Base-by-base conservation (phyloP, 2,329 filamentous ascomycete genomes). In the Cordyceps pruinosa region DNA sequence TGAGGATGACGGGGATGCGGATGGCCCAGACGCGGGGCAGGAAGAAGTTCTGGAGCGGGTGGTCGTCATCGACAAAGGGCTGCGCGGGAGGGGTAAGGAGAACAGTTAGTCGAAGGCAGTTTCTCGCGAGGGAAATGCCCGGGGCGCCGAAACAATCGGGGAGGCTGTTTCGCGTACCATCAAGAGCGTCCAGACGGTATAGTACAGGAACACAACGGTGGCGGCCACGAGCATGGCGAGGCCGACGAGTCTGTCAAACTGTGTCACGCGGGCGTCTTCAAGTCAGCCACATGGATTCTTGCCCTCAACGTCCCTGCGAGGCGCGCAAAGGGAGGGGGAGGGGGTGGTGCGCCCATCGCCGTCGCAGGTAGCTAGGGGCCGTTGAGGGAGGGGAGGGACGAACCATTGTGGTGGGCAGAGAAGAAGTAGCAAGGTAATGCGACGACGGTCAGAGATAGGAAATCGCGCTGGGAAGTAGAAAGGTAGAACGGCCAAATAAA, bases 21-120 rank as follows among this genome's bases (percentile, higher is more conserved):
- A 99, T 96, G 60, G 94, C 94, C 94, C 94, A 99, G 71, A 96
- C 92, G 72, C 94, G 92, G 47, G 93, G 93, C 61, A 90, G 94
- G 78, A 99, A 99, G 77, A 97, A 82, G 72, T 88, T 88, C 72
- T 99, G 94, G 59, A 97, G 87, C 58, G 90, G 87, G 74, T 99
- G 94, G 71, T 90, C 90, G 58, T 88, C 84, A 74, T 99, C 94
- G 74, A 99, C 94, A 73, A 99, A 99, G 71, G 94, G 94, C 94
- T 99, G 65, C n/a, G 46, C 25, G 49, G 6, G 49, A 6, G 42
- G n/a, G 9, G 60, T 64, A 7, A 50, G 46, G 5, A n/a, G 48
- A 19, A n/a, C n/a, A 21, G 5, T 23, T 10, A 32, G 30, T 5
- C 25, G 5, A 5, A 26, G 21, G 21, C 8, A n/a, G n/a, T n/a